Conservation (phyloP, 148 eudicot species). For the Vaccinium darrowii region DNA sequence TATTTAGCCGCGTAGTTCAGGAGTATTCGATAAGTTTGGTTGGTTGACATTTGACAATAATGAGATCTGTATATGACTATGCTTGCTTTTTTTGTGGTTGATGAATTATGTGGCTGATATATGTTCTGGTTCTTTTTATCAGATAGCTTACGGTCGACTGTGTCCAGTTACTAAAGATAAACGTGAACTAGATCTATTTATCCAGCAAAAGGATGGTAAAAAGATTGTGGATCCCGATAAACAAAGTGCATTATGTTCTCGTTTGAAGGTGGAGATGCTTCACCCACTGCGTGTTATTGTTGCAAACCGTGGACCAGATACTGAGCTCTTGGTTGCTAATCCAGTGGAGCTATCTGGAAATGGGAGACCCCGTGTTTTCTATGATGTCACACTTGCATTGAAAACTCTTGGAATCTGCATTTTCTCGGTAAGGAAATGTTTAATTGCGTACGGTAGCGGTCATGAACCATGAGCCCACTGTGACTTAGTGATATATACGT, state of each 20-base stretch:
- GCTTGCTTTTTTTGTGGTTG: conserved; percentile 1
- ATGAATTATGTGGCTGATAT: not conserved
- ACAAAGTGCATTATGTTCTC: conserved; percentile 50
- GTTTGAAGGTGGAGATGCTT: conserved; percentile 72
- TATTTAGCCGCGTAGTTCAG: not conserved
- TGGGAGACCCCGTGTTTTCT: conserved; percentile 89
- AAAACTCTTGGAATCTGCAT: conserved; percentile 66
- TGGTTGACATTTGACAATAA: not conserved
- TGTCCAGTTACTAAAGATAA: conserved; percentile 47
- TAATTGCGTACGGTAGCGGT: not conserved
- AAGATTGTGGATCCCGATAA: conserved; percentile 58
- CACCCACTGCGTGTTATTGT: conserved; percentile 76
- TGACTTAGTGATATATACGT: not conserved
- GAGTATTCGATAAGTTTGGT: conserved; percentile 4
- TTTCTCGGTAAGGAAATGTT: conserved; percentile 60
- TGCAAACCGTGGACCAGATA: conserved; percentile 86
- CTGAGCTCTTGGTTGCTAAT: conserved; percentile 88
- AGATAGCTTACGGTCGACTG: conserved; percentile 79
- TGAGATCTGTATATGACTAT: conserved; percentile 13
- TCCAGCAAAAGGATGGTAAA: conserved; percentile 61
- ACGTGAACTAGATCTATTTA: conserved; percentile 68
- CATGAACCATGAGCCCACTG: not conserved
- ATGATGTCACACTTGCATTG: conserved; percentile 71
- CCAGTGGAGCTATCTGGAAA: conserved; percentile 85
- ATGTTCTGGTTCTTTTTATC: conserved; percentile 6